phyloP scores from a whole-genome alignment of 176 grass and related monocot genomes.

The Triticum turgidum region DNA sequence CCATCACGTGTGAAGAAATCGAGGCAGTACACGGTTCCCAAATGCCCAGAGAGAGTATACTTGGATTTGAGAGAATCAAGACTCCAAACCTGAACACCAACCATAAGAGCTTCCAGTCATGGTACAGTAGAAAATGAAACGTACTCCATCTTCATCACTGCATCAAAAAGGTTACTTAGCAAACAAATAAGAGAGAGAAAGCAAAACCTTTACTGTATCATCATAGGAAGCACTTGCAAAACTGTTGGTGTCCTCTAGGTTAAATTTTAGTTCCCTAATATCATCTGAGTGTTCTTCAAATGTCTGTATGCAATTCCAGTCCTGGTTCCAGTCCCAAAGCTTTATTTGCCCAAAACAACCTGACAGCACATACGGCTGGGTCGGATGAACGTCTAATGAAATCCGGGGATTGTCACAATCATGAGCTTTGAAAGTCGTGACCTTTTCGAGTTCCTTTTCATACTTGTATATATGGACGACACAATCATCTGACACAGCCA shows the following conservation, averaged over 20 bases:
- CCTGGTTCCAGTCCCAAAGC: background rate
- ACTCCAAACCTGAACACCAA: background rate
- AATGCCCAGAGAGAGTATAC: background rate
- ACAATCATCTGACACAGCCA: background rate
- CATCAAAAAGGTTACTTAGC: background rate
- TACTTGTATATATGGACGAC: background rate
- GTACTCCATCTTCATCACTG: background rate
- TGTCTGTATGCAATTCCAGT: background rate
- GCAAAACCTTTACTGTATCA: background rate
- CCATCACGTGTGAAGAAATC: background rate
- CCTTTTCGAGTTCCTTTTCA: background rate
- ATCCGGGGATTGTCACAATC: no score
- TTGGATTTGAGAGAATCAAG: no score
- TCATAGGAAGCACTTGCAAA: background rate
- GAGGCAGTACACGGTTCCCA: background rate
- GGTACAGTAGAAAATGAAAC: background rate
- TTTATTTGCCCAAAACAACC: accelerated
- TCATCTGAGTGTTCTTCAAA: background rate
- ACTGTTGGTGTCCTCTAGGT: background rate
- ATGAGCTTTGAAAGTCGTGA: background rate
- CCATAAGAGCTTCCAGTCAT: background rate
- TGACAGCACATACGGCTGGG: background rate
- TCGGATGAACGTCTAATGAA: background rate
- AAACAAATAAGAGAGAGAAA: background rate
- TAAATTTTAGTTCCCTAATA: background rate